A percentile compares a stretch with the other conserved stretches of the same genome.
Evolutionary conservation across 1,139 yeast genomes (phyloP).

Genomic region (Yarrowia galli): DNA sequence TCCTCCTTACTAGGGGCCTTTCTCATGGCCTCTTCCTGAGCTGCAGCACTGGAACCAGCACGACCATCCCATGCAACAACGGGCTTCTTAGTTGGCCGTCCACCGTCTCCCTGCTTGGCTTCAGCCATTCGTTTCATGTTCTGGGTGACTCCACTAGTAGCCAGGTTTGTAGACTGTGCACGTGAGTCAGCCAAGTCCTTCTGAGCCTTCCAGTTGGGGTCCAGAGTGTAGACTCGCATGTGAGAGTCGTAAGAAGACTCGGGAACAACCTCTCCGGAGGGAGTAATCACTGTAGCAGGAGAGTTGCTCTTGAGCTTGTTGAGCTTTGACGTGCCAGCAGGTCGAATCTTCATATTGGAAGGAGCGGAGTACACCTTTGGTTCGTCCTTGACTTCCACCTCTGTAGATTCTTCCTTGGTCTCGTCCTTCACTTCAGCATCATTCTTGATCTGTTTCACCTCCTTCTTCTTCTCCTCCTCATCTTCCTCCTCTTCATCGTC

Average conservation of each 20-base stretch:
- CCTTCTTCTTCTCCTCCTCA: slow-evolving; percentile 42
- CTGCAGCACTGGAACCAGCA: slow-evolving; percentile 44
- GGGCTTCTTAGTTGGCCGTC: slow-evolving; percentile 25
- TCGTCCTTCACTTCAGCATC: slow-evolving; percentile 18
- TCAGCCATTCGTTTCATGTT: slow-evolving; percentile 37
- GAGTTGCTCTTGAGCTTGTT: slow-evolving; percentile 47
- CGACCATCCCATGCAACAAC: slow-evolving; percentile 49
- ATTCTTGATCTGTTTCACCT: slow-evolving; percentile 35
- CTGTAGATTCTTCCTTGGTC: neutral
- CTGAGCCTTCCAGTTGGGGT: slow-evolving; percentile 79
- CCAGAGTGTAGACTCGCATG: slow-evolving; percentile 71
- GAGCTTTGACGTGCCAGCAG: slow-evolving; percentile 66
- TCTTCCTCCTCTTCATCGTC: slow-evolving; percentile 43
- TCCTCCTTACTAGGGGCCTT: slow-evolving; percentile 45
- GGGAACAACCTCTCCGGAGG: slow-evolving; percentile 73
- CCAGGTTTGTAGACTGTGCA: slow-evolving; percentile 64
- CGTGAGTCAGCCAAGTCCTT: slow-evolving; percentile 68
- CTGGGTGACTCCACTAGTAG: slow-evolving; percentile 22
- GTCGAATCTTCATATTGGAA: slow-evolving; percentile 65
- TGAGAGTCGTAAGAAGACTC: slow-evolving; percentile 78
- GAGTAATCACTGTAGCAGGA: slow-evolving; percentile 67
- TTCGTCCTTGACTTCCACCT: slow-evolving; percentile 28
- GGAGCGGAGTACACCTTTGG: slow-evolving; percentile 51
- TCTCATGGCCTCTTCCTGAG: slow-evolving; percentile 44
- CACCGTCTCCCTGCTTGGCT: slow-evolving; percentile 31